Base-by-base conservation (phyloP, 768 basidiomycete genomes). In the Tylopilus sp. region DNA sequence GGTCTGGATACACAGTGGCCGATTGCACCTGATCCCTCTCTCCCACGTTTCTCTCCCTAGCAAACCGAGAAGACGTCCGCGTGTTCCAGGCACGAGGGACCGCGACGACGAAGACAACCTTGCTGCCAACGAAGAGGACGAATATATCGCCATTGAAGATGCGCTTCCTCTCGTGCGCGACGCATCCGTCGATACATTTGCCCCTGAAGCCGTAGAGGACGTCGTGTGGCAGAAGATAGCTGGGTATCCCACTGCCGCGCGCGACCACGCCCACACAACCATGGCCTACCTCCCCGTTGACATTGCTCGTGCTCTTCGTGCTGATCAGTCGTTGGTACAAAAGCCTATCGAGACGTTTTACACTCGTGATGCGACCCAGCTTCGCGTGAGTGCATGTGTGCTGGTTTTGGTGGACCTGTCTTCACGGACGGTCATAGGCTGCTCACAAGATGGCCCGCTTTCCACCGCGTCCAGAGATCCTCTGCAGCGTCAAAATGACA, bases 341-440 rank as follows among this genome's bases (percentile, higher is more conserved):
- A 87, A 85, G 61, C 89, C 95, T 0, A 79, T 89, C 3, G 94
- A 95, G 69, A 80, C 88, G 4, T 99, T 99, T 68, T 99, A 99
- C 68, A 97, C 94, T 4, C 80, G 97, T 47, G 97, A 98, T 73
- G 88, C 90, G 1, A 75, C 86, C 13, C 93, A 95, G 67, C 73
- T 98, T 48, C 83, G 94, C 35, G 91, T 95, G 69, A 69, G 85
- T 68, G 39, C 30, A 20, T 28, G 11, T 28, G 33, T n/a, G 22
- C 42, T 33, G 36, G 40, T 31, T 26, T 40, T 39, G 25, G n/a
- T 28, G 8, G 36, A 7, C 43, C 10, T 47, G 25, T 45, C 25
- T 47, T 55, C 53, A 59, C 41, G 12, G 45, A 25, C n/a, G 35
- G 15, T 22, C 43, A n/a, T 57, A 95, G 93, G 79, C 85, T 35